A percentile compares a stretch with the other conserved stretches of the same genome.
phyloP scores from a whole-genome alignment of 768 basidiomycete genomes.

The Lactarius tabidus region DNA sequence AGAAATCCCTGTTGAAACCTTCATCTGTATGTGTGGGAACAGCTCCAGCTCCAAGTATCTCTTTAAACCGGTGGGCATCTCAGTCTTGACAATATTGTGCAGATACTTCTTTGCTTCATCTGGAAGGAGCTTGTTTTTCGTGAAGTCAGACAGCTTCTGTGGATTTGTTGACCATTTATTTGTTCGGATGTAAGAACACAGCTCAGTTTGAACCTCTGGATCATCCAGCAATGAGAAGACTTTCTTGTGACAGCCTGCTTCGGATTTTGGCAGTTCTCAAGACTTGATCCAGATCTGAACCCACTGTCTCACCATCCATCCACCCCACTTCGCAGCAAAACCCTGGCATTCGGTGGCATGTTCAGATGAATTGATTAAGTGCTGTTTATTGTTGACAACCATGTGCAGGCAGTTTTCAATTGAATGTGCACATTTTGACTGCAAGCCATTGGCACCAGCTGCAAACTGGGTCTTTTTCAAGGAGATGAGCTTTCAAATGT shows the following conservation, averaged over 20 bases:
- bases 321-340: too few species aligned
- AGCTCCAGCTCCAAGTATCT: constrained; percentile 13
- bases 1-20: constrained; percentile 30
- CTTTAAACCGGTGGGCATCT: too few species aligned
- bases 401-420: constrained; percentile 24
- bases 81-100: too few species aligned
- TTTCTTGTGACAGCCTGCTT: too few species aligned
- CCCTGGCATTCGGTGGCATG: background rate
- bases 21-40: constrained; percentile 22
- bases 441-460: constrained; percentile 23
- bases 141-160: constrained; percentile 16
- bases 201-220: too few species aligned
- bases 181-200: constrained; percentile 20
- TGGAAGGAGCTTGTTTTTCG: constrained; percentile 21
- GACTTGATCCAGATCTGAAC: too few species aligned
- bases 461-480: too few species aligned
- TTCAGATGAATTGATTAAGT: constrained; percentile 28
- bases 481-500: too few species aligned
- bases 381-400: constrained; percentile 25
- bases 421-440: constrained; percentile 26
- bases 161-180: constrained; percentile 28
- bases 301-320: too few species aligned
- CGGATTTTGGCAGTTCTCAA: too few species aligned
- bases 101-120: background rate
- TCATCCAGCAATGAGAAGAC: too few species aligned